A percentile compares a stretch with the other conserved stretches of the same genome.
These are phyloP conservation scores for Sporothrix dimorphospora DNA, from an alignment of 2,329 filamentous ascomycete species.

Conservation along the genomic window DNA sequence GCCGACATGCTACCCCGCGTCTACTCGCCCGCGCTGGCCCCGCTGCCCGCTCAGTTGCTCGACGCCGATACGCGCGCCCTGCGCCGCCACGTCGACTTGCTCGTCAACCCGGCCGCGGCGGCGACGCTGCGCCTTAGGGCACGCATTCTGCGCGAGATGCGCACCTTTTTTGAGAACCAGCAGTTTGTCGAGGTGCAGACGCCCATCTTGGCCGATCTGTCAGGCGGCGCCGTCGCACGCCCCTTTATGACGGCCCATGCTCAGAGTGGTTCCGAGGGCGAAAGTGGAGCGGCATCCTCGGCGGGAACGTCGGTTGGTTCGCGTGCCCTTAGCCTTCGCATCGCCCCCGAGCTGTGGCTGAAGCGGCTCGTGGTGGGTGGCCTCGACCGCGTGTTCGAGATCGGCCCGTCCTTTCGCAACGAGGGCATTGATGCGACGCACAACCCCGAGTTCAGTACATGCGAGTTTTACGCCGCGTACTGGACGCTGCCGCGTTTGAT, in stretches of 20 bases:
- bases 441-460: conserved; percentile 96
- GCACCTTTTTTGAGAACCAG: conserved; percentile 70
- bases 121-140: conserved; percentile 71
- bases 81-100: conserved; percentile 82
- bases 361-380: conserved; percentile 90
- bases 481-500: conserved; percentile 77
- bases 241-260: conserved; percentile 72
- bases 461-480: conserved; percentile 93
- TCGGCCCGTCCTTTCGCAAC: conserved; percentile 90
- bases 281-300: conserved; percentile 35
- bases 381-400: conserved; percentile 87
- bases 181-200: conserved; percentile 88
- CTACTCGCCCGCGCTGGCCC: conserved; percentile 77
- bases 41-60: conserved; percentile 70
- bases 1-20: conserved; percentile 70
- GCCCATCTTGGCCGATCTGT: conserved; percentile 79
- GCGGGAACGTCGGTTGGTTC: conserved; percentile 5
- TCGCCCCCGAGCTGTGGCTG: conserved; percentile 93
- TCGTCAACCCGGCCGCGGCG: conserved; percentile 70
- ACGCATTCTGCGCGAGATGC: conserved; percentile 72
- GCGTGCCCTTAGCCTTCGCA: conserved; percentile 68
- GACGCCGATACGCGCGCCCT: conserved; percentile 74
- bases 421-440: conserved; percentile 90
- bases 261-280: not conserved
- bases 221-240: conserved; percentile 84